Conservation (phyloP, 345 rosid species). For the Salix viminalis region DNA sequence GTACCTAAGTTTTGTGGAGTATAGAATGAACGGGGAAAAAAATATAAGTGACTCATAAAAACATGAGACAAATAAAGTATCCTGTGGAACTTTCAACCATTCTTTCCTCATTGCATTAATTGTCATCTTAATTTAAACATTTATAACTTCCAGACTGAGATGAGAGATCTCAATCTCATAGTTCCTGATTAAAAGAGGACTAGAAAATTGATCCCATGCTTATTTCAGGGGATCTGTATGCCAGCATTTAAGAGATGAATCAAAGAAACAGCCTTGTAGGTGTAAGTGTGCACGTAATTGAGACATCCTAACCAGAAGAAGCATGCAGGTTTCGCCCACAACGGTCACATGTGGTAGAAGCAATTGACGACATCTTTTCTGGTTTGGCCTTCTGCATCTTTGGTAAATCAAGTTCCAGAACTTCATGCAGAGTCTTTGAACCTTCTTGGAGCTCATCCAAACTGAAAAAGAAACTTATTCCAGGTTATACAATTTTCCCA, state of each 20-base stretch:
- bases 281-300: not conserved
- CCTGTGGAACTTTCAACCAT: not conserved
- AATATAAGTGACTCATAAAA: too few species aligned
- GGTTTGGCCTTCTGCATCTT: slow-evolving; percentile 47
- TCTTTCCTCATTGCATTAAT: not conserved
- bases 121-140: not conserved
- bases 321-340: slow-evolving; percentile 63
- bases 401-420: slow-evolving; percentile 68
- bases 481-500: not conserved
- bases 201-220: not conserved
- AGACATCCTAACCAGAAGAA: slow-evolving; percentile 6
- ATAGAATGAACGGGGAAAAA: too few species aligned
- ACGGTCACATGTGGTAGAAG: slow-evolving; percentile 55
- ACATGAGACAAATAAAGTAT: not conserved
- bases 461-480: slow-evolving; percentile 34
- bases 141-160: not conserved
- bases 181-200: not conserved
- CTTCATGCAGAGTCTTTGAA: slow-evolving; percentile 60
- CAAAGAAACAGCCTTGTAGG: too few species aligned
- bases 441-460: slow-evolving; percentile 71
- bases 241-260: not conserved
- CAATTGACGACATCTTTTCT: slow-evolving; percentile 30
- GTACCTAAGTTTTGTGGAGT: too few species aligned
- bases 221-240: not conserved
- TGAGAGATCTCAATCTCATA: not conserved